Base-by-base conservation (phyloP, 345 rosid genomes). In the Psidium guajava region DNA sequence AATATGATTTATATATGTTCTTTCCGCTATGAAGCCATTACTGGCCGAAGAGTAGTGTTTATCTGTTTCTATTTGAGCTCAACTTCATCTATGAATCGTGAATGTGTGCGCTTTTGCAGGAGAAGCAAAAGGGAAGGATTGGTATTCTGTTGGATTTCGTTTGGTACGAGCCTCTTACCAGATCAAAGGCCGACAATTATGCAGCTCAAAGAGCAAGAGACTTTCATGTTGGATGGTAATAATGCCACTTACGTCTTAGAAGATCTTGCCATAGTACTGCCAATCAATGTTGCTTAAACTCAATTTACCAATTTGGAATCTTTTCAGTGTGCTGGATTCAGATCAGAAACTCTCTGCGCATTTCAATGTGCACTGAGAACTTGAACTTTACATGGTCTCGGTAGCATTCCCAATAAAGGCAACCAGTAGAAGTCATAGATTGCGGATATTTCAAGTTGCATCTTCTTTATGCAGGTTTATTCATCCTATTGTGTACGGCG, bases 131-230 rank as follows among this genome's bases (percentile, higher is more conserved):
- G 93, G 98, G 98, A 85, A 93, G 91, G 87, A 96, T 97, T 18
- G 98, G 98, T 36, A 97, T 94, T 86, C 93, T 97, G 61, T 84
- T 96, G 88, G 98, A 97, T 87, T 96, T 96, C 47, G 98, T 97
- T 69, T 97, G 98, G 98, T 97, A 96, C 14, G 99, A 97, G 84
- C 99, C 99, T 36, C 98, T 97, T 49, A 95, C 98, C 49, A 90
- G 94, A 89, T 91, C 96, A 6, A 96, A 93, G 90, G 98, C 96
- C 6, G 36, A 97, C 90, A 93, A 89, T 81, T 87, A 86, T 86
- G 99, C 98, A 52, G 98, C 99, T 84, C 99, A 97, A 90, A 90
- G 98, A 88, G 99, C 99, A 81, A 91, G 94, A 88, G 99, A 97
- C 93, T 96, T 97, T 81, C 98, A 97, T 81, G 86, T 97, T 28